A percentile compares a stretch with the other conserved stretches of the same genome.
phyloP scores from a whole-genome alignment of 116 monocot species.

The Papilionanthe hybrid region DNA sequence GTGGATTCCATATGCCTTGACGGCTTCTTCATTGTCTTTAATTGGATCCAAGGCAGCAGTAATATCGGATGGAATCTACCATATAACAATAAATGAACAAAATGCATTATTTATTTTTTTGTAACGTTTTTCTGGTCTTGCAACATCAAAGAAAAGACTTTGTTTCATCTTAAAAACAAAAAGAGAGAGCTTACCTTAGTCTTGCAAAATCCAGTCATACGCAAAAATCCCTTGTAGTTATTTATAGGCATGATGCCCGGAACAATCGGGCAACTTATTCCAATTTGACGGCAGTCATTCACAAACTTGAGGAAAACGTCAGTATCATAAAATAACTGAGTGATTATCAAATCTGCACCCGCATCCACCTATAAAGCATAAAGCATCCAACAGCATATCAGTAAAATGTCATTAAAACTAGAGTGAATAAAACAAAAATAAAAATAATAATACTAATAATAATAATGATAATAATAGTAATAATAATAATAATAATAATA shows the following conservation, averaged over 20 bases:
- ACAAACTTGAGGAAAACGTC: slow-evolving; percentile 88
- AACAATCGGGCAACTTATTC: slow-evolving; percentile 86
- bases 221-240: slow-evolving; percentile 81
- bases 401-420: not conserved
- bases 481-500: not conserved
- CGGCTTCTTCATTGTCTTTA: slow-evolving; percentile 94
- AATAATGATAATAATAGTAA: not conserved
- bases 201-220: slow-evolving; percentile 88
- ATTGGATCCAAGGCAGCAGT: slow-evolving; percentile 74
- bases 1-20: slow-evolving; percentile 86
- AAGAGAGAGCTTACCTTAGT: slow-evolving; percentile 50
- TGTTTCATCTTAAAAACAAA: not conserved
- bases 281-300: slow-evolving; percentile 84
- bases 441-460: not conserved
- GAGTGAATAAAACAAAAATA: not conserved
- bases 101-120: too few species aligned
- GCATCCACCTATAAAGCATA: slow-evolving; percentile 66
- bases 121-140: too few species aligned
- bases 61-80: slow-evolving; percentile 71
- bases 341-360: slow-evolving; percentile 84
- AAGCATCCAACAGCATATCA: slow-evolving; percentile 3
- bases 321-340: slow-evolving; percentile 86
- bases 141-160: not conserved
- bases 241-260: slow-evolving; percentile 96
- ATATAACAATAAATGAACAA: not conserved